Base-by-base conservation (phyloP, 2,329 filamentous ascomycete genomes). In the Colletotrichum theobromicola region DNA sequence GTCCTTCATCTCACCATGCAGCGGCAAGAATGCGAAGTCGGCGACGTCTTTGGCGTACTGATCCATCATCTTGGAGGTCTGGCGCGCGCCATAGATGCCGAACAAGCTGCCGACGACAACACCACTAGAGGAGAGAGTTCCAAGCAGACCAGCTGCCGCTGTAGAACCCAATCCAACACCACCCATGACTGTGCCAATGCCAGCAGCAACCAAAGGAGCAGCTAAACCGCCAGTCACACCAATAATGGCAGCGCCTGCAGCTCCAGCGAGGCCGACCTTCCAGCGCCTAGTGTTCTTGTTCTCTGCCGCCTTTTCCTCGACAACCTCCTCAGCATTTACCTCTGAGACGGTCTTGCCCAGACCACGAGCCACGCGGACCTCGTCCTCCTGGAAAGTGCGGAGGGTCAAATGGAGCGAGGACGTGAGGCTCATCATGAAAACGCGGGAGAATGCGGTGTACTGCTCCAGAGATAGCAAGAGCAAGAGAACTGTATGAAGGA, bases 21-120 rank as follows among this genome's bases (percentile, higher is more conserved):
- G 87, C 1, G 95, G 94, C 13, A 98, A 84, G 79, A 98, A 94
- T 1, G 92, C 95, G 83, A 98, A 98, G 80, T 98, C 96, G 79
- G 95, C 92, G 18, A 98, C 93, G 77, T 98, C 95, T 78, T 92
- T 92, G 13, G 94, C 90, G 81, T 97, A 98, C n/a, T 93, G 89
- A 77, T 98, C 95, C 88, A 98, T 94, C 88, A 96, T 95, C 82
- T 95, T 93, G 67, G 93, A 92, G 0, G 94, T 94, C 88, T 98
- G 96, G 42, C 93, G 91, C 2, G 93, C 92, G 57, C 94, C 94
- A 81, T 97, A 98, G n/a, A 97, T 94, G 10, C 97, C 97, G 80
- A 98, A 98, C 50, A 98, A 86, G 46, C 94, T 92, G 18, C 96
- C 96, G 34, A 98, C 93, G 55, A 95, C 87, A 18, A 97, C 90